Percentiles rank a stretch among this genome's conserved stretches.
phyloP scores from a whole-genome alignment of 495 filamentous ascomycete species.

The Lasiosphaeria ovina region DNA sequence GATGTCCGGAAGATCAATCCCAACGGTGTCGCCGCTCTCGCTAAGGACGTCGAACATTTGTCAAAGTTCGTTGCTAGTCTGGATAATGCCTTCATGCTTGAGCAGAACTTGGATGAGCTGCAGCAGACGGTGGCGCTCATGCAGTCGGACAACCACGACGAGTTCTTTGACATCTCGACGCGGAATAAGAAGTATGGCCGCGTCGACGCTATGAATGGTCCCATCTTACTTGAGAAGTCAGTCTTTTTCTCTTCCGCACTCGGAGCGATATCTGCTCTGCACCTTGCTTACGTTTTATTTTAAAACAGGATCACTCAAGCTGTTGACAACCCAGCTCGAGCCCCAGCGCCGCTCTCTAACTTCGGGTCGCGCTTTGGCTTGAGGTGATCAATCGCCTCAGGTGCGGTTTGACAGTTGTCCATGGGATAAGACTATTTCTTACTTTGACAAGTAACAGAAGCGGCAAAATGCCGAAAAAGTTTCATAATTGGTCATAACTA shows the following conservation, averaged over 20 bases:
- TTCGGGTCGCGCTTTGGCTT: conserved; percentile 71
- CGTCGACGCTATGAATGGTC: conserved; percentile 87
- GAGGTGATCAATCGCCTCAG: conserved; percentile 36
- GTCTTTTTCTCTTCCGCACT: conserved; percentile 15
- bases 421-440: no score
- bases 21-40: conserved; percentile 75
- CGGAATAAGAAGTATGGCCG: conserved; percentile 89
- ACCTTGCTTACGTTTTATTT: background rate
- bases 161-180: conserved; percentile 86
- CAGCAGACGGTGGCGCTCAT: conserved; percentile 86
- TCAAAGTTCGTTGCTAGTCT: conserved; percentile 81
- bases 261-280: background rate
- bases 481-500: no score
- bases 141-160: conserved; percentile 82
- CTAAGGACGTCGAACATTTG: conserved; percentile 79
- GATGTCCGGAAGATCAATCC: conserved; percentile 83
- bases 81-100: conserved; percentile 70
- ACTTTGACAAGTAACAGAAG: no score
- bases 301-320: conserved; percentile 57
- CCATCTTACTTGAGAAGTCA: conserved; percentile 84
- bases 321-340: conserved; percentile 56
- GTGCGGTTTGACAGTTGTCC: no score
- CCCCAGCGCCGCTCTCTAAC: conserved; percentile 61
- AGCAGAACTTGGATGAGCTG: conserved; percentile 85
- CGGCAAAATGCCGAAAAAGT: no score